Evolutionary conservation across 1,284 basidiomycete genomes (phyloP).

Genomic region (Neolentinus lepideus): DNA sequence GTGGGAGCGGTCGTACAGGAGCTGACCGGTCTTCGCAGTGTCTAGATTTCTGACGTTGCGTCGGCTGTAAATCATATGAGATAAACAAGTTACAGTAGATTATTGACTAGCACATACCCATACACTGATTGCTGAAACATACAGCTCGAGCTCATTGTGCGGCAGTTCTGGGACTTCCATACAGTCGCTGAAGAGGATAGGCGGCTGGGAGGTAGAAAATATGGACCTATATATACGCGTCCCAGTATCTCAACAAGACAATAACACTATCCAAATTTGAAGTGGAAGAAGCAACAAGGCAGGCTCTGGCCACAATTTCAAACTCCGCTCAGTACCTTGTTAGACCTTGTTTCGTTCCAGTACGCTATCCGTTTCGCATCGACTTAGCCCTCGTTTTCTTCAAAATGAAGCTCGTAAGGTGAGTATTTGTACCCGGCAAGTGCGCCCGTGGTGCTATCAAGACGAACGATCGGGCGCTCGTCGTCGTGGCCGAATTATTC

Average conservation of each 20-base stretch:
- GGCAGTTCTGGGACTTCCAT: no score
- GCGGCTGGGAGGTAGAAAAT: not conserved
- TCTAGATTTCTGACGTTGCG: no score
- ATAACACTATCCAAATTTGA: no score
- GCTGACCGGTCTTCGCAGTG: no score
- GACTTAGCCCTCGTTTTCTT: not conserved
- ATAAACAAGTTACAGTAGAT: not conserved
- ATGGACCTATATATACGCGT: no score
- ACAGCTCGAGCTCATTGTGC: no score
- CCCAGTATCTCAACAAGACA: no score
- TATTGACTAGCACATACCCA: not conserved
- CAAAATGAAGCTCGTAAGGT: constrained; percentile 48
- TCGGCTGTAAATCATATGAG: no score
- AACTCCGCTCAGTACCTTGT: not conserved
- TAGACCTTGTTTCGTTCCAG: not conserved
- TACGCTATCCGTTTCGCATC: not conserved
- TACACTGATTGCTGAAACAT: no score
- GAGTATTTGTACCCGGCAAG: constrained; percentile 10
- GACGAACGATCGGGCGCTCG: constrained; percentile 9
- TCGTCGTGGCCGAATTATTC: constrained; percentile 7
- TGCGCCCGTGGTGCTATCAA: constrained; percentile 1
- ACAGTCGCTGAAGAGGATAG: no score
- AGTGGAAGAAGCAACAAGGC: no score
- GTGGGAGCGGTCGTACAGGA: no score
- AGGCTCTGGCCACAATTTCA: not conserved